Evolutionary conservation across 192 early-diverging fungal genomes (phyloP).

Genomic region (Umbelopsis sp.): DNA sequence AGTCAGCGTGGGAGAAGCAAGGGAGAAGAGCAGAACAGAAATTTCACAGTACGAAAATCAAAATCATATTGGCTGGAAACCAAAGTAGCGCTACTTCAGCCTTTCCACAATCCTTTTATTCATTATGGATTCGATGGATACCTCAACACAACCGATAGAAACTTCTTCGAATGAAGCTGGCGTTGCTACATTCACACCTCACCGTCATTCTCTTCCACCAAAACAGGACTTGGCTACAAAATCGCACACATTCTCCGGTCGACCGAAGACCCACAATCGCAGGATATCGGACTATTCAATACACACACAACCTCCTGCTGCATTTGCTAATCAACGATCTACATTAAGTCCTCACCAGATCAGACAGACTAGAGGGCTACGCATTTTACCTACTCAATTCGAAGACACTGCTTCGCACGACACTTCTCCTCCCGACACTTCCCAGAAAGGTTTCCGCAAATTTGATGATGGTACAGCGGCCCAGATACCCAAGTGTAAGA

Average conservation of each 20-base stretch:
- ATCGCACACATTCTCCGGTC: not conserved
- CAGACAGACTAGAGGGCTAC: not conserved
- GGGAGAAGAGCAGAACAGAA: not conserved
- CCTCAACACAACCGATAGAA: not conserved
- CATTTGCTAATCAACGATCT: slow-evolving; percentile 2
- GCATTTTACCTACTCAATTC: slow-evolving; percentile 6
- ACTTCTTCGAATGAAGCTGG: not conserved
- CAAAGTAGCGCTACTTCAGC: not conserved
- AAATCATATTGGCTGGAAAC: not conserved
- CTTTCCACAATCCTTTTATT: slow-evolving; percentile 1
- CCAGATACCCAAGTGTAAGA: not conserved
- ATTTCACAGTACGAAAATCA: slow-evolving; percentile 7
- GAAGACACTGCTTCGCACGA: not conserved
- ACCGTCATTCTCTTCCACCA: slow-evolving; percentile 8
- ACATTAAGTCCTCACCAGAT: not conserved
- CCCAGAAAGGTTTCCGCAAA: not conserved
- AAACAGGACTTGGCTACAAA: not conserved
- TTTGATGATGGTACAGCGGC: not conserved
- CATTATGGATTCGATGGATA: slow-evolving; percentile 12
- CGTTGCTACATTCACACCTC: not conserved
- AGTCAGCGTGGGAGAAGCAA: slow-evolving; percentile 10
- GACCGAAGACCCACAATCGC: slow-evolving; percentile 5
- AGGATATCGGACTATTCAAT: slow-evolving; percentile 18
- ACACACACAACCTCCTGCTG: slow-evolving; percentile 13
- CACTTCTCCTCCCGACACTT: not conserved